Percentiles rank a stretch among this genome's conserved stretches.
These are phyloP conservation scores for Selenicereus undatus DNA, from an alignment of 148 eudicot species.

Conservation along the genomic window DNA sequence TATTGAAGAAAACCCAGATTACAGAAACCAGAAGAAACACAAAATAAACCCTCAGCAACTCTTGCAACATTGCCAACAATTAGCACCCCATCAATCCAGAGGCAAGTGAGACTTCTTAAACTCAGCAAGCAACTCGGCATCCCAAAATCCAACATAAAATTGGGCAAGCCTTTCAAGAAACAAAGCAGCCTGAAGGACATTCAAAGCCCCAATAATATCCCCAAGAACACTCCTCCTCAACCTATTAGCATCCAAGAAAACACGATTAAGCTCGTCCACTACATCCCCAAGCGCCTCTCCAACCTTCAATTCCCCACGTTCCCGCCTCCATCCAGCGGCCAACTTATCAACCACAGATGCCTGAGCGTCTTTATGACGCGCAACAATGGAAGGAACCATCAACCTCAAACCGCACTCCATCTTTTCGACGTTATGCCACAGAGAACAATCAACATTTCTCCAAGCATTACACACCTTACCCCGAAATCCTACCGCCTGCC, in stretches of 20 bases:
- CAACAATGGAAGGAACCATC: conserved; percentile 64
- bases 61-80: neutral
- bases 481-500: conserved; percentile 5
- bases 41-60: neutral
- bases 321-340: conserved; percentile 39
- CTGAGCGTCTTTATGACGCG: conserved; percentile 56
- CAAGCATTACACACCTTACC: conserved; percentile 32
- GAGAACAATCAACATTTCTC: conserved; percentile 33
- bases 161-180: conserved; percentile 68
- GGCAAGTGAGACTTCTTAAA: conserved; percentile 36
- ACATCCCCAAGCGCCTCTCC: conserved; percentile 37
- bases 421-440: conserved; percentile 52
- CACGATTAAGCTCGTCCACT: conserved; percentile 57
- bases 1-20: conserved; percentile 6
- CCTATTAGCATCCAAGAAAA: conserved; percentile 81
- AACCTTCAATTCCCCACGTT: conserved; percentile 19
- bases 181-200: conserved; percentile 65
- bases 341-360: conserved; percentile 39
- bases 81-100: conserved; percentile 25
- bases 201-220: conserved; percentile 59
- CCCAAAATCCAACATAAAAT: conserved; percentile 73
- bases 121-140: conserved; percentile 42
- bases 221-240: conserved; percentile 63
- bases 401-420: conserved; percentile 79
- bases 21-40: neutral